Base-by-base conservation (phyloP, 345 rosid genomes). In the Rhizophora mangle region DNA sequence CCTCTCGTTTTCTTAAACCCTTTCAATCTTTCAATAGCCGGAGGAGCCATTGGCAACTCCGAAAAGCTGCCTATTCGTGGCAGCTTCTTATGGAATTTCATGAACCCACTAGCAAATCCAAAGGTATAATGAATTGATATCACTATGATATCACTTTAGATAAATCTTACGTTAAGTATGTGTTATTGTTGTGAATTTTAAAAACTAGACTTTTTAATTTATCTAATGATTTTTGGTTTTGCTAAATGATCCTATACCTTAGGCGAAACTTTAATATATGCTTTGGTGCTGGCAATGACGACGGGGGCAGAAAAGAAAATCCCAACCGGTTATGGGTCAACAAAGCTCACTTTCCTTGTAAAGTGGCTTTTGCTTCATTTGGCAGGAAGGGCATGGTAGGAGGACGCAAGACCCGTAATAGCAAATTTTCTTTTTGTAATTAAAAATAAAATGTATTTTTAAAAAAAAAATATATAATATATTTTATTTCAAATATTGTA, bases 1-100 rank as follows among this genome's bases (percentile, higher is more conserved):
- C 34, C 5, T 16, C 52, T 58, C 21, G 3, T n/a, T 8, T 31
- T 8, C 43, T 16, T 49, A 16, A 31, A 39, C 13, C 39, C 37
- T 63, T 39, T 7, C 19, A 31, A 4, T 39, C 20, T 36, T 43
- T 43, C 22, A 24, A 6, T 32, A 8, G 8, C 39, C 10, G n/a
- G 32, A 36, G 47, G 68, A 55, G 51, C 75, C 59, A 32, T 13
- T 2, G 4, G 11, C 24, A n/a, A 56, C 63, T 52, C 59, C 51
- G 5, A 70, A 70, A 62, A 70, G 74, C 27, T 32, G 10, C 10
- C 32, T 51, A 60, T 63, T 73, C 4, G 65, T 36, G 71, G 57
- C 76, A 73, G n/a, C 24, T 24, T 31, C 2, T 15, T 61, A 68
- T 37, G 77, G 70, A 51, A 32, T 65, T 26, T 16, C 60, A 16